A percentile compares a stretch with the other conserved stretches of the same genome.
These are phyloP conservation scores for Pelargonium australe DNA, from an alignment of 441 rosid species.

Conservation along the genomic window DNA sequence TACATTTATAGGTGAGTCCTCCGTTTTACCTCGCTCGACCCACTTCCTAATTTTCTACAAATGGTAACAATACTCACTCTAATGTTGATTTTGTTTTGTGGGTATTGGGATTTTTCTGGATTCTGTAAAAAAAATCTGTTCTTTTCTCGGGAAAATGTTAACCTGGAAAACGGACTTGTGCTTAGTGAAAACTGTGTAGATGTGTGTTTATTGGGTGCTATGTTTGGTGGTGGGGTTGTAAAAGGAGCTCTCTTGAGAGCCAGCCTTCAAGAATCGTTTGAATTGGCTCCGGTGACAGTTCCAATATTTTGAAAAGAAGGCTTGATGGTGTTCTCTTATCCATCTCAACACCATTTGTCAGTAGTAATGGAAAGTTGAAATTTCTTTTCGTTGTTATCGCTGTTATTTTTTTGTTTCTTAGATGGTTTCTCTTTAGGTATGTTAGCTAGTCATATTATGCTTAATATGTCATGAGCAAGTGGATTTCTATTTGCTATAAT, in stretches of 20 bases:
- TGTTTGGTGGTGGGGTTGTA: too few species aligned
- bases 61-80: neutral
- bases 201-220: neutral
- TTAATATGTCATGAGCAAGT: neutral
- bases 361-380: neutral
- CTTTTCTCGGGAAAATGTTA: conserved; percentile 4
- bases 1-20: neutral
- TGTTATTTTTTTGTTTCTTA: neutral
- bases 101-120: neutral
- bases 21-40: neutral
- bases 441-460: neutral
- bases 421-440: neutral
- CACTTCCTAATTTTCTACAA: neutral
- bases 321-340: neutral
- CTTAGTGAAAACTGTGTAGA: neutral
- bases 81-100: conserved; percentile 1
- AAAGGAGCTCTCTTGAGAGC: too few species aligned
- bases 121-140: neutral
- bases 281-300: neutral
- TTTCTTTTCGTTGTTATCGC: neutral
- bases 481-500: neutral
- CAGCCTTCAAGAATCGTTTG: neutral
- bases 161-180: neutral
- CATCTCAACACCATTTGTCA: neutral
- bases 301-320: neutral